Conservation (phyloP, 2,329 filamentous ascomycete genomes). For the Cladophialophora yegresii region DNA sequence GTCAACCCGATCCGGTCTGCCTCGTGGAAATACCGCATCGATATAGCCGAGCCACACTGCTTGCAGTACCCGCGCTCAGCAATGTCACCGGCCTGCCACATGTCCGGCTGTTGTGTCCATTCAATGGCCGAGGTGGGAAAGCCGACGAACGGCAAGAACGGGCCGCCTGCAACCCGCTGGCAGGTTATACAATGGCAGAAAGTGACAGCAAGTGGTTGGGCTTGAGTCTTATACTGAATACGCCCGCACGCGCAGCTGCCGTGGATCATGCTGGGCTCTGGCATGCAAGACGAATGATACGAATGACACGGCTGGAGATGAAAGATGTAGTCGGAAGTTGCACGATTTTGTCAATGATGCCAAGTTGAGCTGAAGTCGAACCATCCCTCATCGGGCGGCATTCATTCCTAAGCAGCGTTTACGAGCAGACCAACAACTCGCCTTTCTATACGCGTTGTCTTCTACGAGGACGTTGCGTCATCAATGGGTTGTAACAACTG, state of each 20-base stretch:
- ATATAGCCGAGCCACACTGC: constrained; percentile 51
- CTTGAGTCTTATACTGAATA: constrained; percentile 25
- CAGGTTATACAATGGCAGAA: constrained; percentile 55
- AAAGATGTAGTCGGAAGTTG: neutral
- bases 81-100: constrained; percentile 42
- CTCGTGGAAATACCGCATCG: constrained; percentile 46
- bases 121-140: constrained; percentile 39
- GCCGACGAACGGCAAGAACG: constrained; percentile 49
- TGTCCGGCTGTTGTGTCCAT: constrained; percentile 43
- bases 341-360: neutral
- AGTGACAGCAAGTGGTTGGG: constrained; percentile 41
- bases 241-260: constrained; percentile 34
- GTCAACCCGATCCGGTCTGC: constrained; percentile 42
- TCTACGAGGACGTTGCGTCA: too few relatives aligned
- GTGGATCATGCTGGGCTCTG: constrained; percentile 27
- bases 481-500: too few relatives aligned
- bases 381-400: neutral
- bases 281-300: neutral
- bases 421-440: too few relatives aligned
- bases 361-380: neutral
- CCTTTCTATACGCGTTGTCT: too few relatives aligned
- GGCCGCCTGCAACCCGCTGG: constrained; percentile 51
- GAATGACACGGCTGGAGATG: neutral
- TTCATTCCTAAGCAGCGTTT: too few relatives aligned
- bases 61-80: constrained; percentile 51